Evolutionary conservation across 1,284 basidiomycete species (phyloP).

Genomic region (Leucoagaricus sp.): DNA sequence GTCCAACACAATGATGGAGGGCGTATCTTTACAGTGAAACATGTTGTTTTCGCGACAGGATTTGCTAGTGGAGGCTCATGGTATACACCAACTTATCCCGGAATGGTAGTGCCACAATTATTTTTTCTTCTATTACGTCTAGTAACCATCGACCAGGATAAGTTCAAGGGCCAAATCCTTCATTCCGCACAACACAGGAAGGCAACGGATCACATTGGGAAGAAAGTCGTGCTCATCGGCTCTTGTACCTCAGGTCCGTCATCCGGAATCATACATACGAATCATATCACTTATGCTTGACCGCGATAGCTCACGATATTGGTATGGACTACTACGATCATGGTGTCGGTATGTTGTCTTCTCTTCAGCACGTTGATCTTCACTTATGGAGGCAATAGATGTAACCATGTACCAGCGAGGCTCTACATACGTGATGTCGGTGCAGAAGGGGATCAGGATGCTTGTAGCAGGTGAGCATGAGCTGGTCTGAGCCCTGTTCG

Average conservation of each 20-base stretch:
- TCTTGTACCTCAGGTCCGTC: constrained; percentile 58
- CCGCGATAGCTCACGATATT: constrained; percentile 38
- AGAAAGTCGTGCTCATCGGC: constrained; percentile 64
- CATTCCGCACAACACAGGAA: constrained; percentile 56
- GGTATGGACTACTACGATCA: constrained; percentile 38
- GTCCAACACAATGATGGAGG: constrained; percentile 18
- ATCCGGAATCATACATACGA: background rate
- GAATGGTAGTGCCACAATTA: constrained; percentile 22
- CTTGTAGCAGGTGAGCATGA: constrained; percentile 30
- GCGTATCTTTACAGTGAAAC: constrained; percentile 53
- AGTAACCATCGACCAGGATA: constrained; percentile 33
- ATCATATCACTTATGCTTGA: background rate
- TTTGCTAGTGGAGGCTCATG: constrained; percentile 19
- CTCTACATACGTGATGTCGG: constrained; percentile 45
- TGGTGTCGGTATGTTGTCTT: constrained; percentile 32
- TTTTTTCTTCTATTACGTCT: background rate
- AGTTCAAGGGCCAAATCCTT: constrained; percentile 56
- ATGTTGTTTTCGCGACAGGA: constrained; percentile 60
- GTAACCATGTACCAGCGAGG: constrained; percentile 48
- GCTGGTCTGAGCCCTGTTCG: background rate
- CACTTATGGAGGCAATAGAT: constrained; percentile 27
- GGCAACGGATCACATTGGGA: constrained; percentile 53
- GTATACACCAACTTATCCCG: constrained; percentile 27
- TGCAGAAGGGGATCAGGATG: constrained; percentile 31
- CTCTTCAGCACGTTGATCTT: background rate